Conservation (phyloP, 768 basidiomycete genomes). For the Boletus barrowsii region DNA sequence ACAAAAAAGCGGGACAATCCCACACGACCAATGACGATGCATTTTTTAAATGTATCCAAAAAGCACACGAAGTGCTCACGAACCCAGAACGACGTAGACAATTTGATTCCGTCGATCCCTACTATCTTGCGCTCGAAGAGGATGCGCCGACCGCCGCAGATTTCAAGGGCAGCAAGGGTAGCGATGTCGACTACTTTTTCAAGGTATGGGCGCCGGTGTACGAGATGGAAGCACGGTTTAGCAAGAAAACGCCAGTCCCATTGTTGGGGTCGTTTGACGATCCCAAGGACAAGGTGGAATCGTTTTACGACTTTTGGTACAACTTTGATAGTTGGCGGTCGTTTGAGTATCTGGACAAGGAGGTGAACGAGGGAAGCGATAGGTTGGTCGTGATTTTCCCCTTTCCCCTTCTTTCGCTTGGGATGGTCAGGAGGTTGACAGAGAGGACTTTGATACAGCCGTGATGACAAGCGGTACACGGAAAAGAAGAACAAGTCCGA, state of each 20-base stretch:
- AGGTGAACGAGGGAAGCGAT: conserved; percentile 96
- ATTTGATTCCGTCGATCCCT: conserved; percentile 94
- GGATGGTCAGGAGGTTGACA: conserved; percentile 9
- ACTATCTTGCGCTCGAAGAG: conserved; percentile 67
- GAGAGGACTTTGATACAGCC: conserved; percentile 44
- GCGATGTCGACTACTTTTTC: conserved; percentile 65
- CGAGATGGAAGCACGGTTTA: conserved; percentile 91
- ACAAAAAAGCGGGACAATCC: conserved; percentile 82
- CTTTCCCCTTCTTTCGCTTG: background rate
- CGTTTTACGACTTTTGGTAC: conserved; percentile 99
- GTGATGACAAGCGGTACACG: conserved; percentile 97
- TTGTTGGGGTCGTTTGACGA: conserved; percentile 68
- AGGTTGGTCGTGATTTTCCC: conserved; percentile 48
- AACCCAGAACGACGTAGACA: conserved; percentile 86
- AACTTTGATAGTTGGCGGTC: conserved; percentile 98
- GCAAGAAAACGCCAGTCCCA: conserved; percentile 79
- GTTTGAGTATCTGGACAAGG: conserved; percentile 98
- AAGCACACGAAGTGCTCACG: conserved; percentile 92
- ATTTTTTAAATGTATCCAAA: conserved; percentile 99
- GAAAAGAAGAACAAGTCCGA: conserved; percentile 99
- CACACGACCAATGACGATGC: conserved; percentile 93
- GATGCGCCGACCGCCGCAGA: conserved; percentile 68
- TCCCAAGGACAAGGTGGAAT: conserved; percentile 79
- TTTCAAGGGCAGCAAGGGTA: conserved; percentile 45
- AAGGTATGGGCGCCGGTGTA: conserved; percentile 76